These are phyloP conservation scores for Boechera divaricarpa DNA, from an alignment of 345 rosid species.

Conservation along the genomic window DNA sequence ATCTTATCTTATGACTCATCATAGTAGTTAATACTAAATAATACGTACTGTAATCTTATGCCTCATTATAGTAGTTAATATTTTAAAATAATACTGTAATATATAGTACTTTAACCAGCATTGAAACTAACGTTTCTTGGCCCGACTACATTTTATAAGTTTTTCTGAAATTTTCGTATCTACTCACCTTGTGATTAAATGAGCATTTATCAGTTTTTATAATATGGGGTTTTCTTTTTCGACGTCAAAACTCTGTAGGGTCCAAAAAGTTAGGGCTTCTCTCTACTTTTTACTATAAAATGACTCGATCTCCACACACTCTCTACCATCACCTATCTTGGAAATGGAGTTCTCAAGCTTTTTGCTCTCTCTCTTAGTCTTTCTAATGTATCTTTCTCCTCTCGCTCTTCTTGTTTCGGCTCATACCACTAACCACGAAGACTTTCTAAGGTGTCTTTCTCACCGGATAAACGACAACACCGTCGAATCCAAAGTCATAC, in stretches of 20 bases:
- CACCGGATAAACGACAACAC: slow-evolving; percentile 16
- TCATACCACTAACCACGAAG: slow-evolving; percentile 8
- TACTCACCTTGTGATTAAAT: too few relatives aligned
- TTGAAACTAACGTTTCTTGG: too few relatives aligned
- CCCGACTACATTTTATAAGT: too few relatives aligned
- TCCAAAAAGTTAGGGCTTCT: not conserved
- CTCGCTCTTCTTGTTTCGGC: not conserved
- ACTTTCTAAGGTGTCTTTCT: slow-evolving; percentile 38
- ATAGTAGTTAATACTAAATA: too few relatives aligned
- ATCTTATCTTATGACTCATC: too few relatives aligned
- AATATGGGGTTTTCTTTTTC: not conserved
- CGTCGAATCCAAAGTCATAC: slow-evolving; percentile 33
- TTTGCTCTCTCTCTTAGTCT: slow-evolving; percentile 13
- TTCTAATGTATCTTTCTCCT: slow-evolving; percentile 27
- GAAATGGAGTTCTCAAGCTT: slow-evolving; percentile 19
- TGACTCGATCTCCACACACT: not conserved
- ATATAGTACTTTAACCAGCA: too few relatives aligned
- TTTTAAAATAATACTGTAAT: too few relatives aligned
- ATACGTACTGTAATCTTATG: too few relatives aligned
- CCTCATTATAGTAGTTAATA: too few relatives aligned
- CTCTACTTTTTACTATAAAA: not conserved
- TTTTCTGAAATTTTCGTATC: too few relatives aligned
- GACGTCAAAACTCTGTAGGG: not conserved
- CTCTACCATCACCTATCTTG: not conserved
- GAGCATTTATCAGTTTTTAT: not conserved